phyloP scores from a whole-genome alignment of 1,284 basidiomycete genomes.

The Rhizoctonia solani region DNA sequence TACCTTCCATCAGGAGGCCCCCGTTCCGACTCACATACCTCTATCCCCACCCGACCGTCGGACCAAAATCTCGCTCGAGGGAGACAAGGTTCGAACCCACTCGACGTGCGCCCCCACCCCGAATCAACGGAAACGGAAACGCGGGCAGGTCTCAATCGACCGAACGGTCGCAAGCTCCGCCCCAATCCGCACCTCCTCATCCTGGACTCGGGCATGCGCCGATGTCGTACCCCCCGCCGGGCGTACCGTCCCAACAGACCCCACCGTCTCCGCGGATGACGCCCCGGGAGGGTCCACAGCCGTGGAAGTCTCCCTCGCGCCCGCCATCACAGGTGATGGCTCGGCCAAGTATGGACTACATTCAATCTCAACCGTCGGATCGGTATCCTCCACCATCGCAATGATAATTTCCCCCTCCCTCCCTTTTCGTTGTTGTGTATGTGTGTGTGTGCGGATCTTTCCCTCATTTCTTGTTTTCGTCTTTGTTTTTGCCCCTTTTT shows the following conservation, averaged over 20 bases:
- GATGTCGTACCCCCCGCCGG: constrained; percentile 7
- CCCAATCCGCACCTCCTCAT: constrained; percentile 10
- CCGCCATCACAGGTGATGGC: constrained; percentile 26
- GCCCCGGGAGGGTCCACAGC: not conserved
- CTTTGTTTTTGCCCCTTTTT: not conserved
- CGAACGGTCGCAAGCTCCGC: constrained; percentile 10
- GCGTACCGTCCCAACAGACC: not conserved
- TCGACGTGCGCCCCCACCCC: constrained; percentile 23
- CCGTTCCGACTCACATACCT: constrained; percentile 24
- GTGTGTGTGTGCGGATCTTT: not conserved
- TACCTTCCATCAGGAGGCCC: constrained; percentile 15
- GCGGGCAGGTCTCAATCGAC: constrained; percentile 17
- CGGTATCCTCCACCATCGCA: constrained; percentile 2
- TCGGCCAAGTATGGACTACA: constrained; percentile 21
- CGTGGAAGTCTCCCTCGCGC: constrained; percentile 1
- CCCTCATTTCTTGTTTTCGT: not conserved
- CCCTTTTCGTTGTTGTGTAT: not conserved
- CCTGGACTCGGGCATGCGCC: constrained; percentile 3
- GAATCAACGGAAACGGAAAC: constrained; percentile 23
- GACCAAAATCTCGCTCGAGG: constrained; percentile 23
- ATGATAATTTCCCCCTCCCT: not conserved
- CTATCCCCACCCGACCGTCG: not conserved
- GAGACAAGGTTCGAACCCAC: constrained; percentile 18
- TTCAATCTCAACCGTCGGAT: not conserved
- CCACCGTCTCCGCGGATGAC: constrained; percentile 24